Evolutionary conservation across 2,329 filamentous ascomycete species (phyloP).

Genomic region (Keithomyces neogunnii): DNA sequence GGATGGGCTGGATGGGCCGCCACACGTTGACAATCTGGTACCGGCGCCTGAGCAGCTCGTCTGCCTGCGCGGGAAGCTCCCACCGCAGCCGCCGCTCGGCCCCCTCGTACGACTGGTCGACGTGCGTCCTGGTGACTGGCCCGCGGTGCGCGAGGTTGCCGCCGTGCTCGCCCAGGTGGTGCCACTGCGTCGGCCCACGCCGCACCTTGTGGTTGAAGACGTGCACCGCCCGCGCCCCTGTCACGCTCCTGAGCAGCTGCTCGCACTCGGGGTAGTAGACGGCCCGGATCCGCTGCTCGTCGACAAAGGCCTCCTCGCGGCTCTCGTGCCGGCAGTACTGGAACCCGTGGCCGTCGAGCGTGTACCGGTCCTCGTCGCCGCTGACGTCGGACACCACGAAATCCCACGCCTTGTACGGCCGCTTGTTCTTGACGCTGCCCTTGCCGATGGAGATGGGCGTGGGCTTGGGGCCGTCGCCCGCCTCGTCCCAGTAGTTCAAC

Average conservation of each 20-base stretch:
- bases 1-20: slow-evolving; percentile 28
- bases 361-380: slow-evolving; percentile 30
- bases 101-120: slow-evolving; percentile 44
- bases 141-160: slow-evolving; percentile 44
- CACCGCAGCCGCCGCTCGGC: slow-evolving; percentile 22
- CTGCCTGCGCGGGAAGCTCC: slow-evolving; percentile 36
- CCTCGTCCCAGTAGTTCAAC: slow-evolving; percentile 32
- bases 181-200: slow-evolving; percentile 44
- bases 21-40: slow-evolving; percentile 47
- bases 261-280: slow-evolving; percentile 68
- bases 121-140: slow-evolving; percentile 29
- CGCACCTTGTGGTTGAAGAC: slow-evolving; percentile 71
- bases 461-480: slow-evolving; percentile 32
- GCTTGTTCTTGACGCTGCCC: slow-evolving; percentile 18
- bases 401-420: slow-evolving; percentile 29
- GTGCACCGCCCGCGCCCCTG: slow-evolving; percentile 50
- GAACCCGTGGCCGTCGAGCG: slow-evolving; percentile 33
- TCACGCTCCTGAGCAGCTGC: slow-evolving; percentile 51
- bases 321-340: slow-evolving; percentile 25
- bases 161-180: slow-evolving; percentile 53
- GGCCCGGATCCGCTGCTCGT: slow-evolving; percentile 50
- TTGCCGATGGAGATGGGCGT: slow-evolving; percentile 24
- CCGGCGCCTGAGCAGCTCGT: slow-evolving; percentile 25
- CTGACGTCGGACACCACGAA: slow-evolving; percentile 32
- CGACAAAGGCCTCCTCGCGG: slow-evolving; percentile 25